Evolutionary conservation across 1,284 basidiomycete genomes (phyloP).

Genomic region (Trichosporon faecale): DNA sequence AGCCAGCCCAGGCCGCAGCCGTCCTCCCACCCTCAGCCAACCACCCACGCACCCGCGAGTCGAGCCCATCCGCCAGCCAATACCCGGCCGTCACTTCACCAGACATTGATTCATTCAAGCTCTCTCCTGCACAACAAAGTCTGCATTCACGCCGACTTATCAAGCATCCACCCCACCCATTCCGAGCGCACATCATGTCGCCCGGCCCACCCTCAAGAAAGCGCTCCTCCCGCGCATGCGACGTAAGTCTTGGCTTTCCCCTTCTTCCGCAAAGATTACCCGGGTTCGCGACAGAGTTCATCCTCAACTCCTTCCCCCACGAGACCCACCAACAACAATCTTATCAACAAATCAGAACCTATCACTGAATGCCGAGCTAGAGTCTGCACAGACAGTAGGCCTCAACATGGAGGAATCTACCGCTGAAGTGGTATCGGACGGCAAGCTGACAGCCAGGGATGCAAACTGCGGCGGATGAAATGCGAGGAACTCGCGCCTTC

Average conservation of each 20-base stretch:
- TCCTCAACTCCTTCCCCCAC: background rate
- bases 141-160: too few relatives aligned
- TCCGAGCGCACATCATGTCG: conserved; percentile 3
- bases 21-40: too few relatives aligned
- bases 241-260: conserved; percentile 25
- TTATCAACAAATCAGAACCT: background rate
- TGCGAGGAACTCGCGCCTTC: conserved; percentile 27
- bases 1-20: too few relatives aligned
- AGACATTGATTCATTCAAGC: too few relatives aligned
- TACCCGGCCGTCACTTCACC: too few relatives aligned
- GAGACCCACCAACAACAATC: background rate
- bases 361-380: background rate
- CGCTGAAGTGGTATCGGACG: too few relatives aligned
- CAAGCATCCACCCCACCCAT: background rate
- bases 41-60: too few relatives aligned
- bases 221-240: conserved; percentile 30
- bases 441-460: conserved; percentile 21
- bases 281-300: background rate
- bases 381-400: background rate
- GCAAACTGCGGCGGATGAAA: conserved; percentile 32
- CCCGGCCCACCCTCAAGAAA: conserved; percentile 15
- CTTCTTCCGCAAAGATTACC: background rate
- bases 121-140: too few relatives aligned
- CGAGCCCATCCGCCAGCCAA: too few relatives aligned
- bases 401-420: background rate